phyloP scores from a whole-genome alignment of 2,329 filamentous ascomycete genomes.

The Teratosphaeria viscida region DNA sequence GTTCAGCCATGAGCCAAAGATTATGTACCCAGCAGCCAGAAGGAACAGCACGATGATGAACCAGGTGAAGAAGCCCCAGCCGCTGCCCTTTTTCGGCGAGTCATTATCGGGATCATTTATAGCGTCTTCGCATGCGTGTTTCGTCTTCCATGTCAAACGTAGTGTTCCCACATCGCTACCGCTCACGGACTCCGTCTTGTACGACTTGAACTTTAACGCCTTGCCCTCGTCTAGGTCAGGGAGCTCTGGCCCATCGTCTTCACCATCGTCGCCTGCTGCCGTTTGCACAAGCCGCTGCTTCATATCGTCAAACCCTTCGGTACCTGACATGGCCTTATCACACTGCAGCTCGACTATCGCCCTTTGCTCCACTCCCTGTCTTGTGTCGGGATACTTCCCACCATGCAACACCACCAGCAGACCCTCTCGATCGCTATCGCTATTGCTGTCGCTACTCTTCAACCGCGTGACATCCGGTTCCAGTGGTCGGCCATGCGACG shows the following conservation, averaged over 20 bases:
- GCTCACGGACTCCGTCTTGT: slow-evolving; percentile 49
- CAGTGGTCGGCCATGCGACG: slow-evolving; percentile 47
- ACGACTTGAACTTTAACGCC: slow-evolving; percentile 68
- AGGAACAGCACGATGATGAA: slow-evolving; percentile 84
- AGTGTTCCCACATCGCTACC: slow-evolving; percentile 47
- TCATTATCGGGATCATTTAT: slow-evolving; percentile 28
- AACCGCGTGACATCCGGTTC: slow-evolving; percentile 58
- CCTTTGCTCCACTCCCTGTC: slow-evolving; percentile 49
- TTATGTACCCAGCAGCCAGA: slow-evolving; percentile 75
- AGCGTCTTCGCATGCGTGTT: slow-evolving; percentile 65
- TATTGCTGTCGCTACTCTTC: slow-evolving; percentile 51
- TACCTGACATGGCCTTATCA: slow-evolving; percentile 58
- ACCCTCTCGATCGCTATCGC: slow-evolving; percentile 60
- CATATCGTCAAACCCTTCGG: slow-evolving; percentile 56
- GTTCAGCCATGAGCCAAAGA: slow-evolving; percentile 97
- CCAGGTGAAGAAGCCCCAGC: slow-evolving; percentile 98
- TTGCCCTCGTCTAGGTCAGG: slow-evolving; percentile 42
- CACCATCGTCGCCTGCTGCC: slow-evolving; percentile 21
- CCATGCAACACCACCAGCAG: slow-evolving; percentile 58
- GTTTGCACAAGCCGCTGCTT: slow-evolving; percentile 2
- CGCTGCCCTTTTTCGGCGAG: slow-evolving; percentile 35
- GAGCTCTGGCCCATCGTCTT: slow-evolving; percentile 22
- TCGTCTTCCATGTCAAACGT: slow-evolving; percentile 74
- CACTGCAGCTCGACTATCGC: slow-evolving; percentile 82
- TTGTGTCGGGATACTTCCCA: slow-evolving; percentile 41